These are phyloP conservation scores for Colletotrichum tropicale DNA, from an alignment of 2,329 filamentous ascomycete species.

Conservation along the genomic window DNA sequence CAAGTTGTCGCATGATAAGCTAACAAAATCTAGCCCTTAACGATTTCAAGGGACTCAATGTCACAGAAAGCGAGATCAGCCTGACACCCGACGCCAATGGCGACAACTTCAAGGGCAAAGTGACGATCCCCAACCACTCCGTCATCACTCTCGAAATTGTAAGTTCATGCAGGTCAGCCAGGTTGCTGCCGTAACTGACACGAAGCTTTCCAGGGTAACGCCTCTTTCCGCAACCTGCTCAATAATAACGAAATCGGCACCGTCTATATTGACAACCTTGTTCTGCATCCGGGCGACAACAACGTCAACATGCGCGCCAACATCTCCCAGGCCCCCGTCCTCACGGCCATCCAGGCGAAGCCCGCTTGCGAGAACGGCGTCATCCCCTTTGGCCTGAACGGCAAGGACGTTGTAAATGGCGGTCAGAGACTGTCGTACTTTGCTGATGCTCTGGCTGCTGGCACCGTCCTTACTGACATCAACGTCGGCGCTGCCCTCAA, in stretches of 20 bases:
- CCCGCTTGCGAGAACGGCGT: constrained; percentile 59
- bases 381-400: constrained; percentile 59
- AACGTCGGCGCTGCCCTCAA: constrained; percentile 43
- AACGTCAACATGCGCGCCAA: constrained; percentile 57
- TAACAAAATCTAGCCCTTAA: constrained; percentile 46
- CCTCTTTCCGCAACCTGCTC: constrained; percentile 64
- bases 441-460: constrained; percentile 54
- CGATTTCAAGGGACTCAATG: constrained; percentile 58
- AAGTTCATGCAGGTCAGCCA: constrained; percentile 31
- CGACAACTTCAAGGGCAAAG: constrained; percentile 66
- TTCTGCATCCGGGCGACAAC: constrained; percentile 65
- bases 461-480: constrained; percentile 57
- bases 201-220: constrained; percentile 56
- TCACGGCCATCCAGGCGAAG: constrained; percentile 42
- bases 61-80: constrained; percentile 55
- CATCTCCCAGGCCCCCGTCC: constrained; percentile 54
- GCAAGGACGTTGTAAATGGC: constrained; percentile 54
- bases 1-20: background rate
- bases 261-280: constrained; percentile 61
- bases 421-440: constrained; percentile 62
- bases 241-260: constrained; percentile 57
- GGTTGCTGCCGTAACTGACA: background rate
- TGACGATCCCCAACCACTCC: constrained; percentile 68
- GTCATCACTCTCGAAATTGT: constrained; percentile 68
- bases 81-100: constrained; percentile 42